Evolutionary conservation across 371 early-diverging fungal genomes (phyloP).

Genomic region (Mucor indicus): DNA sequence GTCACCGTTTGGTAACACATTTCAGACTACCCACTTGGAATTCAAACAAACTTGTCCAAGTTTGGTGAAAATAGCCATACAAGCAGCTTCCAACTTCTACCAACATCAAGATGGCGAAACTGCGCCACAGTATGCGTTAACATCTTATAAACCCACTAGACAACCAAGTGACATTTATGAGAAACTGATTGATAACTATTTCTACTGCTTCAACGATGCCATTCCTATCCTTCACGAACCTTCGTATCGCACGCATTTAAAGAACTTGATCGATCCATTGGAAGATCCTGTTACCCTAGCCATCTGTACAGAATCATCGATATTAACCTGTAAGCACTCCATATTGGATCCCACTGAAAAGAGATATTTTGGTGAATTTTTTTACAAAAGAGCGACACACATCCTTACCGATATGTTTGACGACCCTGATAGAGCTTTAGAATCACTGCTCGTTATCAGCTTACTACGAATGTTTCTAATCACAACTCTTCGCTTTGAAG

Average conservation of each 20-base stretch:
- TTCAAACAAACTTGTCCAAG: conserved; percentile 4
- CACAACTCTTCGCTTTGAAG: not conserved
- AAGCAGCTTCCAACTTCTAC: not conserved
- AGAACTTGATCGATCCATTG: conserved; percentile 1
- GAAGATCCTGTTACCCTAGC: conserved; percentile 14
- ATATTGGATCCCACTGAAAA: conserved; percentile 11
- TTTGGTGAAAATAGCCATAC: conserved; percentile 6
- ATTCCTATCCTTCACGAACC: conserved; percentile 16
- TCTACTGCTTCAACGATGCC: conserved; percentile 5
- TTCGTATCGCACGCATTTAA: conserved; percentile 6
- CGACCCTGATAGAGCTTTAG: conserved; percentile 11
- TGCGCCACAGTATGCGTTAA: not conserved
- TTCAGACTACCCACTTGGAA: not conserved
- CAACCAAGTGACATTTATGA: not conserved
- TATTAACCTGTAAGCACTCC: conserved; percentile 7
- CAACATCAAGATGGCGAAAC: not conserved
- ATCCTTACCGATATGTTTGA: conserved; percentile 12
- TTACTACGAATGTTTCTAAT: conserved; percentile 5
- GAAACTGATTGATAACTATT: conserved; percentile 9
- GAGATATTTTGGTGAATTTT: conserved; percentile 12
- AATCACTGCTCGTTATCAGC: conserved; percentile 10
- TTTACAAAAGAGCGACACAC: conserved; percentile 5
- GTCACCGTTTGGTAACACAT: conserved; percentile 17
- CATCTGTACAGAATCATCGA: conserved; percentile 2
- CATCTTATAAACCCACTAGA: not conserved